Evolutionary conservation across 345 rosid species (phyloP).

Genomic region (Leavenworthia alabamica): DNA sequence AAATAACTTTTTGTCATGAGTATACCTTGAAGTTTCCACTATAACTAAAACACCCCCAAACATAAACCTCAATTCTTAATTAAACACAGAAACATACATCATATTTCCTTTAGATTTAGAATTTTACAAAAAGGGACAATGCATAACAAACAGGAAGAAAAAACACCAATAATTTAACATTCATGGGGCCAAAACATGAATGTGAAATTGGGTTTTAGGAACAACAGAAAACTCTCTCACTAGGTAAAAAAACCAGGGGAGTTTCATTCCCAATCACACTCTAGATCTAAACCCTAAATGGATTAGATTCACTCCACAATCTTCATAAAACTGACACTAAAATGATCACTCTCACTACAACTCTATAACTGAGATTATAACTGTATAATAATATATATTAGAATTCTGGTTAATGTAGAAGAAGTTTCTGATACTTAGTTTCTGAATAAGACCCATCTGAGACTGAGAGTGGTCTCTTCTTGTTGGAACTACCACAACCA

Average conservation of each 20-base stretch:
- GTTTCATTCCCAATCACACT: conserved; percentile 30
- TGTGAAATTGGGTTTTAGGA: conserved; percentile 8
- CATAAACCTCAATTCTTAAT: neutral
- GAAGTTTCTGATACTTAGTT: conserved; percentile 55
- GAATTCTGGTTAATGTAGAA: conserved; percentile 43
- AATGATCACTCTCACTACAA: conserved; percentile 21
- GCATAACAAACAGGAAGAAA: neutral
- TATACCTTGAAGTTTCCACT: conserved; percentile 1
- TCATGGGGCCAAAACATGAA: conserved; percentile 26
- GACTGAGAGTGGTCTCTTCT: conserved; percentile 44
- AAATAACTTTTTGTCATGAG: neutral
- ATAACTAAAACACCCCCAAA: neutral
- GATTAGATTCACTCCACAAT: conserved; percentile 25
- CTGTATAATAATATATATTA: conserved; percentile 24
- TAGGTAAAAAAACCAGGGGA: conserved; percentile 31
- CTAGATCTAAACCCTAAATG: conserved; percentile 30
- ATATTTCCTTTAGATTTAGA: neutral
- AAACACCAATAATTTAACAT: conserved; percentile 7
- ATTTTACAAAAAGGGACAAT: neutral
- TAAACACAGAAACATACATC: neutral
- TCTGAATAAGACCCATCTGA: conserved; percentile 47
- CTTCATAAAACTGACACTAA: conserved; percentile 17
- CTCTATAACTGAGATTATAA: conserved; percentile 17
- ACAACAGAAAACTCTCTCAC: conserved; percentile 15
- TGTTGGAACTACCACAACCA: conserved; percentile 40